These are phyloP conservation scores for Rhodotorula sp. DNA, from an alignment of 1,284 basidiomycete species.

Conservation along the genomic window DNA sequence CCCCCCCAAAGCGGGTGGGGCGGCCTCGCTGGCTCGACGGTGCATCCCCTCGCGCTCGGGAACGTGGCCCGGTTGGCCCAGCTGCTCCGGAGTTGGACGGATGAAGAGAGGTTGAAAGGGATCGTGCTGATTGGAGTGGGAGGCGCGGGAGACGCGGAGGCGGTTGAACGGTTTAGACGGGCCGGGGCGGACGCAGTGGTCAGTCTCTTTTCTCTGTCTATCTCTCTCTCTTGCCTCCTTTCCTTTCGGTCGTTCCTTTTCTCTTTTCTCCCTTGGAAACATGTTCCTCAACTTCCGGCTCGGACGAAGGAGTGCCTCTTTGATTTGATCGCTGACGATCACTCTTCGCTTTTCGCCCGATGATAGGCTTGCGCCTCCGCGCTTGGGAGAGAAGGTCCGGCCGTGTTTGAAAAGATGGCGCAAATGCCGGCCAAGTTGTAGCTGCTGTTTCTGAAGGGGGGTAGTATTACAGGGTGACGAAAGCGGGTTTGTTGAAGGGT, in stretches of 20 bases:
- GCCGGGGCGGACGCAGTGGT: conserved; percentile 66
- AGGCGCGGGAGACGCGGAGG: conserved; percentile 64
- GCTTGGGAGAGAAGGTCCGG: conserved; percentile 64
- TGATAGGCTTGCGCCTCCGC: conserved; percentile 64
- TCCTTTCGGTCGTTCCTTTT: no score
- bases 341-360: not conserved
- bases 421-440: conserved; percentile 1
- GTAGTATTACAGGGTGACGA: not conserved
- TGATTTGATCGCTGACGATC: no score
- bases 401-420: conserved; percentile 60
- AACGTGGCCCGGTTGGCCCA: conserved; percentile 56
- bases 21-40: conserved; percentile 69
- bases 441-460: not conserved
- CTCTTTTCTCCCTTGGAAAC: not conserved
- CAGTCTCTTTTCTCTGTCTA: not conserved
- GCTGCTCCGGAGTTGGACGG: conserved; percentile 51
- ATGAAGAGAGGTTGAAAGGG: conserved; percentile 42
- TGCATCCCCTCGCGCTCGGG: conserved; percentile 61
- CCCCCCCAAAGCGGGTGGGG: conserved; percentile 63
- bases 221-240: no score
- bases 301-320: not conserved
- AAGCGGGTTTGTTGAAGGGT: not conserved
- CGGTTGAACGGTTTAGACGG: conserved; percentile 61
- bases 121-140: conserved; percentile 71
- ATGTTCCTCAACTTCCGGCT: not conserved